Percentiles rank a stretch among this genome's conserved stretches.
Evolutionary conservation across 148 eudicot species (phyloP).

Genomic region (Salicornia ramosissima): DNA sequence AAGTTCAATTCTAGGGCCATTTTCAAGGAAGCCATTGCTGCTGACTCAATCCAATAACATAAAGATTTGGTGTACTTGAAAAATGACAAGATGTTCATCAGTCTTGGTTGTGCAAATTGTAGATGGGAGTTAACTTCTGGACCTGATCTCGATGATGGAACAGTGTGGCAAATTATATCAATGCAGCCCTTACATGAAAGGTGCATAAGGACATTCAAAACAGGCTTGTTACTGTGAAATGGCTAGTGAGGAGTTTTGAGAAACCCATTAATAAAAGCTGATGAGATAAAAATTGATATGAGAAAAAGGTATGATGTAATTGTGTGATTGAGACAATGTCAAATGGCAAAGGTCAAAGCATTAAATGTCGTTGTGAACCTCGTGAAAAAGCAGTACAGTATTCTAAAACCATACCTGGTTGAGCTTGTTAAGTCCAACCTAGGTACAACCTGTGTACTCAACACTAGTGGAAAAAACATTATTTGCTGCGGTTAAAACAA

Average conservation of each 20-base stretch:
- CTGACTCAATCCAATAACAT: background rate
- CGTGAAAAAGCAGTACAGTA: background rate
- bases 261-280: background rate
- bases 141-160: background rate
- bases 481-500: too few relatives aligned
- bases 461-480: too few relatives aligned
- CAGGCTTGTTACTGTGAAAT: background rate
- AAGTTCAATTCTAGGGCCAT: background rate
- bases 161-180: too few relatives aligned
- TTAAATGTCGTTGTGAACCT: background rate
- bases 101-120: background rate
- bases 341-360: background rate
- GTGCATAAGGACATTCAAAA: background rate
- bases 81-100: background rate
- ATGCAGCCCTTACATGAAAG: background rate
- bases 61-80: slow-evolving; percentile 10
- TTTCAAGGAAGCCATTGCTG: background rate
- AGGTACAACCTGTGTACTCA: background rate
- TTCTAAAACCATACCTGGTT: background rate
- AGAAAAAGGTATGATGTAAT: background rate
- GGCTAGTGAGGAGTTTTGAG: background rate
- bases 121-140: slow-evolving; percentile 1
- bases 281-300: background rate
- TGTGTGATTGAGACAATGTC: background rate
- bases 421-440: background rate